Base-by-base conservation (phyloP, 2,329 filamentous ascomycete species). In the Epichloe scottii region DNA sequence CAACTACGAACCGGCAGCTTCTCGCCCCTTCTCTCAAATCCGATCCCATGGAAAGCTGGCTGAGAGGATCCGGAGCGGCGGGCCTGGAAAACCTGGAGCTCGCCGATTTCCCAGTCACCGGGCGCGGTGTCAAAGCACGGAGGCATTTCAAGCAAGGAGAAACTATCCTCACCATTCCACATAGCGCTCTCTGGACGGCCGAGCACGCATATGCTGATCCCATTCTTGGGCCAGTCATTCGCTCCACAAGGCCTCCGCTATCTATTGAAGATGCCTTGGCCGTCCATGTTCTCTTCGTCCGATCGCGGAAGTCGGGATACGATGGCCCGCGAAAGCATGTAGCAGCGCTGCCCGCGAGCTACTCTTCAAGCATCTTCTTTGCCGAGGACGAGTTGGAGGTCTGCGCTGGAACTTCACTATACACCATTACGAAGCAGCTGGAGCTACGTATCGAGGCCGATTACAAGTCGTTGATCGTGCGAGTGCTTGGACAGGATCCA, bases 301-400 rank as follows among this genome's bases (percentile, higher is more conserved):
- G 58, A 54, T 65, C 62, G 55, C 61, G 63, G 46, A 58, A 61
- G 53, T 60, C 59, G 47, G 61, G 61, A 54, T 66, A 66, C 53
- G 57, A 64, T 56, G 62, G 59, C 51, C 51, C 3, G 39, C 55
- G 47, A 54, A 41, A 42, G 45, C 64, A 67, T 58, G 53, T 66
- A 43, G 59, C 58, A 35, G 59, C 55, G 52, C 52, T 67, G 43
- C 63, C 64, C 52, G 51, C 54, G 44, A 63, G 55, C 52, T 66
- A 67, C 59, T 62, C 60, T 50, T 59, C 60, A 53, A 66, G 63
- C 55, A 63, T 67, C 52, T 66, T 65, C 53, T 66, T 67, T 55
- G 55, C 56, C 7, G 56, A 66, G 11, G 60, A 64, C 26, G 62
- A 67, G 55, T 54, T 66, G 53, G 56, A 62, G 56, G 61, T 64